Base-by-base conservation (phyloP, 768 basidiomycete species). In the Naganishia friedmannii region DNA sequence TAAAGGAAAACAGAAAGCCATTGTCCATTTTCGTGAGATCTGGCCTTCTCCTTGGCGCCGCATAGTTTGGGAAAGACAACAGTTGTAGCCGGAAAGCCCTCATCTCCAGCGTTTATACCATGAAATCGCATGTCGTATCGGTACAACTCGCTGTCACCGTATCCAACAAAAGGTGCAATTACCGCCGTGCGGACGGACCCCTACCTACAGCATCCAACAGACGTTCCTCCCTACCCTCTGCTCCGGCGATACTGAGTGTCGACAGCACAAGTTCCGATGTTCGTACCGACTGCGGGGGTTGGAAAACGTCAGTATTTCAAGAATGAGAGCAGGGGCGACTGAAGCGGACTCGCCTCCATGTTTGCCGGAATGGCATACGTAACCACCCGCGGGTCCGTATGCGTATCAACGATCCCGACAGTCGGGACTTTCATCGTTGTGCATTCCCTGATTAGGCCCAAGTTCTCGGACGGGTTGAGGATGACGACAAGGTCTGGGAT, bases 281-380 rank as follows among this genome's bases (percentile, higher is more conserved):
- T 55, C 93, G 86, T 12, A 89, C 86, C 77, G 68, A 69, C 51
- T 70, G 54, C 39, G 8, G 19, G 2, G 5, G n/a, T 12, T 3
- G 37, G 17, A 32, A 9, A 19, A 34, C 51, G n/a, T 12, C 46
- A 21, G 17, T 23, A 10, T 9, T 13, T n/a, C 28, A 37, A 15
- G 37, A 6, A 67, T 65, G 13, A 57, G n/a, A 46, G 15, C 2
- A 21, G 8, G 57, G 26, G n/a, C n/a, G n/a, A n/a, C n/a, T n/a
- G 42, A 32, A 0, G 51, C 26, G 39, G 13, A 73, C 81, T 75
- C 69, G 80, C 81, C 82, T 99, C 96, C 82, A 95, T 92, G 80
- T 98, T 99, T n/a, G 92, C 93, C 0, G 93, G 94, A 77, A 99
- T 97, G 53, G 96, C 90, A 80, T 96, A 98, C 86, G 97, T 96